These are phyloP conservation scores for Rubroshorea leprosula DNA, from an alignment of 345 rosid species.

Conservation along the genomic window DNA sequence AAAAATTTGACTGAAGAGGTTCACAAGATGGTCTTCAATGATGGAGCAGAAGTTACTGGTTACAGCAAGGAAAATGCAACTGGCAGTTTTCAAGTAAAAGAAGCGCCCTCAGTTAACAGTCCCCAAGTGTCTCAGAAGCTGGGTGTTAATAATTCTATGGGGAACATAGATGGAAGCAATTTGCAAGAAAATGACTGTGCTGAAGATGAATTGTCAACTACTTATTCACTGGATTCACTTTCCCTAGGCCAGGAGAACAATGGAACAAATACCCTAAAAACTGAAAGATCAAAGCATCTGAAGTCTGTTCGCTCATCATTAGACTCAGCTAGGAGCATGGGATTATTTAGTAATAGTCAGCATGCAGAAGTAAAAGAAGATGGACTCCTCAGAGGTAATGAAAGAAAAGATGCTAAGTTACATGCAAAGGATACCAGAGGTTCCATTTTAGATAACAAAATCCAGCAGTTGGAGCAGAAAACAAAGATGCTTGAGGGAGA, in stretches of 20 bases:
- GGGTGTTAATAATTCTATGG: slow-evolving; percentile 22
- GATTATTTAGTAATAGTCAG: slow-evolving; percentile 30
- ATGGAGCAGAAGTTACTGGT: slow-evolving; percentile 10
- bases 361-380: slow-evolving; percentile 32
- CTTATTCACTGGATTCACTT: slow-evolving; percentile 19
- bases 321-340: slow-evolving; percentile 43
- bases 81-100: too few species aligned
- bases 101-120: too few species aligned
- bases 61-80: slow-evolving; percentile 11
- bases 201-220: slow-evolving; percentile 22
- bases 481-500: slow-evolving; percentile 80
- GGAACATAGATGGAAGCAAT: slow-evolving; percentile 17
- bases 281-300: slow-evolving; percentile 53
- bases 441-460: slow-evolving; percentile 47
- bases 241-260: slow-evolving; percentile 26
- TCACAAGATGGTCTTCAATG: slow-evolving; percentile 16
- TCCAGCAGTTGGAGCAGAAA: slow-evolving; percentile 58
- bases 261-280: slow-evolving; percentile 31
- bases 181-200: slow-evolving; percentile 9
- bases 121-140: too few species aligned
- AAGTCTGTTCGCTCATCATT: slow-evolving; percentile 71
- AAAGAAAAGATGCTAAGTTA: slow-evolving; percentile 48
- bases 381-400: slow-evolving; percentile 31
- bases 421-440: slow-evolving; percentile 36
- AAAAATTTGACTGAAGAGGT: slow-evolving; percentile 21